These are phyloP conservation scores for Anthracocystis setariae DNA, from an alignment of 1,284 basidiomycete species.

Conservation along the genomic window DNA sequence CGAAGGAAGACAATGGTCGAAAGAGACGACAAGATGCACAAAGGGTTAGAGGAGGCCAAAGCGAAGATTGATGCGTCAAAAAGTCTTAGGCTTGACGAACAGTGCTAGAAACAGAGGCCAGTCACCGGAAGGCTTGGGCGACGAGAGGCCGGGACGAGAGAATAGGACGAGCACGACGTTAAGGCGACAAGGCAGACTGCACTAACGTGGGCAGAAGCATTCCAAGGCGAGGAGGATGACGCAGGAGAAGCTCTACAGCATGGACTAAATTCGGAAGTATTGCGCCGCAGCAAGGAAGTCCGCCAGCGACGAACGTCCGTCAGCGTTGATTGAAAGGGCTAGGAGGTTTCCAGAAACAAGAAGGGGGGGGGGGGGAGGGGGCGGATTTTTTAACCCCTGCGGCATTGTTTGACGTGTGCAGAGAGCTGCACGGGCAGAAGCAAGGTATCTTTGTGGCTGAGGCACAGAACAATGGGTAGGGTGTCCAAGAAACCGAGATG, in stretches of 20 bases:
- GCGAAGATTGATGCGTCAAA: constrained; percentile 1
- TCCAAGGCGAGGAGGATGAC: constrained; percentile 16
- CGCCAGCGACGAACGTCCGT: neutral
- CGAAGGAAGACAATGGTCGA: constrained; percentile 20
- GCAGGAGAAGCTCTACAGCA: constrained; percentile 22
- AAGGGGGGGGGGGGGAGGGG: neutral
- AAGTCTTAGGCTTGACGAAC: neutral
- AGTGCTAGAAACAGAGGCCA: neutral
- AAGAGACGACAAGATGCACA: neutral
- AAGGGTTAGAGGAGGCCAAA: neutral
- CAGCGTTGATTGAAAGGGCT: neutral
- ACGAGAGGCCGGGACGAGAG: neutral
- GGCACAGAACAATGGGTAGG: constrained; percentile 21
- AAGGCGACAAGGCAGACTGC: constrained; percentile 15
- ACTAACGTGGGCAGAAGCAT: constrained; percentile 4
- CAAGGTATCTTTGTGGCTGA: constrained; percentile 23
- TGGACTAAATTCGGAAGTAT: constrained; percentile 13
- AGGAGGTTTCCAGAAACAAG: neutral
- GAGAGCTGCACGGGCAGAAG: constrained; percentile 2
- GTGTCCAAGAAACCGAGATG: neutral
- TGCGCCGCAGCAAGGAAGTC: constrained; percentile 21
- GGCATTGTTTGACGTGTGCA: constrained; percentile 22
- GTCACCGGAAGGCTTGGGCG: neutral
- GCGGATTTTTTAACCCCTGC: constrained; percentile 4
- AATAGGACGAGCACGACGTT: constrained; percentile 30